phyloP scores from a whole-genome alignment of 2,329 filamentous ascomycete species.

The Calonectria crousiana region DNA sequence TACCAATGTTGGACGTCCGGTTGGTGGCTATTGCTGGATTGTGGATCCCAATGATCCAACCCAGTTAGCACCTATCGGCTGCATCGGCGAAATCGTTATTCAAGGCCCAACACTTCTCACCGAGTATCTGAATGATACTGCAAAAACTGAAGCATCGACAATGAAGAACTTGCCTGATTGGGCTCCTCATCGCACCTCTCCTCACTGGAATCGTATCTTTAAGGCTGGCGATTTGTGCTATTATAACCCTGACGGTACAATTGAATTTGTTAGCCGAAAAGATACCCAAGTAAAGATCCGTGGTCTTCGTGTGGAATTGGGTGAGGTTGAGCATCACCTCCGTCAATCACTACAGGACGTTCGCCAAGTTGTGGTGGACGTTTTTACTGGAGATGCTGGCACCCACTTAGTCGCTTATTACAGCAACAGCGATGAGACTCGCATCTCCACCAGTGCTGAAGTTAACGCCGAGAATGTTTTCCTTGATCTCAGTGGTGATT shows the following conservation, averaged over 20 bases:
- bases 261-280: constrained; percentile 37
- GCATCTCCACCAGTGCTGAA: not conserved
- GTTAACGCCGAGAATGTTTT: not conserved
- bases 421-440: not conserved
- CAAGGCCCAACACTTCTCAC: constrained; percentile 1
- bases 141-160: not conserved
- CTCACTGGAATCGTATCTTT: not conserved
- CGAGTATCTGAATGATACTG: not conserved
- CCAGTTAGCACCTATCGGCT: not conserved
- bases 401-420: not conserved
- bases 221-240: constrained; percentile 1
- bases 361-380: not conserved
- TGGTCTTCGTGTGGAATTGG: constrained; percentile 55
- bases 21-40: constrained; percentile 3
- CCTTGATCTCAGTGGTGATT: not conserved
- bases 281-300: constrained; percentile 68
- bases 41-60: not conserved
- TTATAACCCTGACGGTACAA: not conserved
- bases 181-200: not conserved
- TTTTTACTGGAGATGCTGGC: not conserved
- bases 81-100: not conserved
- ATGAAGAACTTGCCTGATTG: not conserved
- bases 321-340: not conserved
- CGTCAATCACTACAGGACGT: not conserved
- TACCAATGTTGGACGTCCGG: not conserved